These are phyloP conservation scores for Eremochloa ophiuroides DNA, from an alignment of 176 grass and related monocot species.

Conservation along the genomic window DNA sequence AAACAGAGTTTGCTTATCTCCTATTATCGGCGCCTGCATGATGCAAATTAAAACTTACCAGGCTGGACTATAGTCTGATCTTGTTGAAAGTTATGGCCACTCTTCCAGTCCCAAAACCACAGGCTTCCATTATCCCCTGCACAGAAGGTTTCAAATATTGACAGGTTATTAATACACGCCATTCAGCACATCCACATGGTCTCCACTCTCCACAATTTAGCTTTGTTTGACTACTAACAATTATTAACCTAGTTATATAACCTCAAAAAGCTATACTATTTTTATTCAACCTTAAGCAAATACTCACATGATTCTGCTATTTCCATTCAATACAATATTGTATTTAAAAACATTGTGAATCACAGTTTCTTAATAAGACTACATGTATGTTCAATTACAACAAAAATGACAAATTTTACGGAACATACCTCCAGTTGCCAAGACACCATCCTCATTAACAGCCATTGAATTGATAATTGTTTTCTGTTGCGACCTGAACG, in stretches of 20 bases:
- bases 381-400: background rate
- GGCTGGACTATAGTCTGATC: conserved; percentile 79
- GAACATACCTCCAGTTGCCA: conserved; percentile 84
- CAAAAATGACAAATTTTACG: background rate
- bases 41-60: background rate
- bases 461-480: conserved; percentile 98
- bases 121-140: conserved; percentile 91
- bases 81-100: conserved; percentile 98
- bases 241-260: background rate
- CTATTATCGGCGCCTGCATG: background rate
- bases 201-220: background rate
- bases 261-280: background rate
- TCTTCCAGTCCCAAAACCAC: conserved; percentile 99
- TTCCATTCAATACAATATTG: background rate
- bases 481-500: conserved; percentile 88
- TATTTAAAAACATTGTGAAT: background rate
- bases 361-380: background rate
- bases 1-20: background rate
- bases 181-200: background rate
- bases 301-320: background rate
- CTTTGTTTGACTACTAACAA: background rate
- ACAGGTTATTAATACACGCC: background rate
- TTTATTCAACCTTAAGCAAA: background rate
- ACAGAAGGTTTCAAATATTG: background rate
- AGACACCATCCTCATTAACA: conserved; percentile 93